A percentile compares a stretch with the other conserved stretches of the same genome.
These are phyloP conservation scores for Micromonas pusilla DNA, from an alignment of 139 green algal genomes.

Conservation along the genomic window DNA sequence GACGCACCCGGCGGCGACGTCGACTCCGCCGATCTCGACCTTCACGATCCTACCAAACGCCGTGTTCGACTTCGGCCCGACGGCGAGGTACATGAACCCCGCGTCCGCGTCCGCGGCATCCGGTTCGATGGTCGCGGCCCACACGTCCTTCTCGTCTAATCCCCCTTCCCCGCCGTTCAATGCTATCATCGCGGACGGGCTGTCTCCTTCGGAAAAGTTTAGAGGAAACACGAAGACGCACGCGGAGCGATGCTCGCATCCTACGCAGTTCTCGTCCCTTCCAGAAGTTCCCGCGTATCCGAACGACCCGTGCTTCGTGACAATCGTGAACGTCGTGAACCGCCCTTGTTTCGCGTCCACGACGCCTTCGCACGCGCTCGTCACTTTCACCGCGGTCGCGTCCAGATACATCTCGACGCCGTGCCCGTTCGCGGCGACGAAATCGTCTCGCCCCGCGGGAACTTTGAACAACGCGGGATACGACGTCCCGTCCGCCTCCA, in stretches of 20 bases:
- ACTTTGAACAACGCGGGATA: slow-evolving; percentile 13
- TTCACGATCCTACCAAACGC: neutral
- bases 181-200: neutral
- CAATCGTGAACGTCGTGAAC: neutral
- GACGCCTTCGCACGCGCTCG: neutral
- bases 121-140: neutral
- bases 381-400: neutral
- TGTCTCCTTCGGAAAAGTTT: neutral
- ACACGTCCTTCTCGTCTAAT: neutral
- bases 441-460: neutral
- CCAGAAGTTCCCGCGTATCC: slow-evolving; percentile 14
- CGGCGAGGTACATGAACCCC: neutral
- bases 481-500: neutral
- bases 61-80: neutral
- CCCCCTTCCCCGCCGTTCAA: neutral
- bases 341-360: slow-evolving; percentile 3
- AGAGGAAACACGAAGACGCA: slow-evolving; percentile 10
- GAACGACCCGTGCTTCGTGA: neutral
- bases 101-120: neutral
- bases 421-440: neutral
- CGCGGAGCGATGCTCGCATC: neutral
- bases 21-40: neutral
- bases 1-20: neutral
- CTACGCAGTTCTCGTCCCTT: neutral
- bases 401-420: slow-evolving; percentile 8